Evolutionary conservation across 1,284 basidiomycete genomes (phyloP), one percentile per base, ranked within the genome.

Genomic region (Apiotrichum montevideense): DNA sequence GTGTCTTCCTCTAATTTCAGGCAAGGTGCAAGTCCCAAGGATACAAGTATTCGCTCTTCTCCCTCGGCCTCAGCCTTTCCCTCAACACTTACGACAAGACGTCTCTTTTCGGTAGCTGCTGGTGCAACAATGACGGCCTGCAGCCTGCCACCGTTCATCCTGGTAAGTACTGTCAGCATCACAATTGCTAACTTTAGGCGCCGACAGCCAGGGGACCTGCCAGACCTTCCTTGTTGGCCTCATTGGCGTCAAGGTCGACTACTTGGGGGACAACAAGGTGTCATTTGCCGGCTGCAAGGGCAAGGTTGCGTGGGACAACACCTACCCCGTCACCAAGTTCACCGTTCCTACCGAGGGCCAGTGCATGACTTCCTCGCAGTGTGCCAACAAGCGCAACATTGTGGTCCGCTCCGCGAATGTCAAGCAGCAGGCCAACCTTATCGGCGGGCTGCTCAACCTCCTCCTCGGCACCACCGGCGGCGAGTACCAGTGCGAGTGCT

Each of bases 161-260:
- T 6, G 46, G 46, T 47, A n/a, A 15, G 34, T 5, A 33, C 4
- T 46, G 29, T 8, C 32, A 42, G 14, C 5, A 15, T 35, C 46
- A n/a, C 4, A 35, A n/a, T 7, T 35, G 2, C 8, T 32, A 8
- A 32, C 44, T 8, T 15, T 6, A 47, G 46, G 46, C 34, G 10
- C 46, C 13, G 46, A 47, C 14, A 15, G 14, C 14, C 13, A 14
- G 3, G 46, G 46, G 6, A 47, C 46, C 15, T 47, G 46, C 46
- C 15, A 14, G 3, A 47, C 34, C 34, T 29, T 14, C 34, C 35
- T 42, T 4, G 13, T 42, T 2, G 41, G 41, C 41, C 41, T 42
- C 11, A 37, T 53, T 14, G 52, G 52, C 14, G 43, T 45, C 21
- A 39, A 46, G 32, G 44, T 35, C 35, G 45, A 53, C 13, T 53